Evolutionary conservation across 2,329 filamentous ascomycete species (phyloP).

Genomic region (Calonectria hawksworthii): DNA sequence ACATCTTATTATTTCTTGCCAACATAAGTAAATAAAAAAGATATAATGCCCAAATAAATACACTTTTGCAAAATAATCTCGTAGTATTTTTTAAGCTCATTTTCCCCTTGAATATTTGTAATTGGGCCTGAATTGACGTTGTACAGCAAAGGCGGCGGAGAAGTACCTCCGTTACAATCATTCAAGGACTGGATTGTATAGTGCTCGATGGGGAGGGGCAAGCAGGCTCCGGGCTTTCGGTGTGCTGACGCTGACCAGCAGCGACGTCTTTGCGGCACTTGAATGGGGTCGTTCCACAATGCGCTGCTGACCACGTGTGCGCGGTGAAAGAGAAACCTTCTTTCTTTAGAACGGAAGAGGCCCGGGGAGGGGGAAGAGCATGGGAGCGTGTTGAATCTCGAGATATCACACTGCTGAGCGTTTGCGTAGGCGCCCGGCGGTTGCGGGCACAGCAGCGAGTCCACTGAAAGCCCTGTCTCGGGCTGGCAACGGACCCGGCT

Average conservation of each 20-base stretch:
- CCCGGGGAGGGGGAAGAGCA: background rate
- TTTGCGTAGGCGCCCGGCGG: conserved; percentile 24
- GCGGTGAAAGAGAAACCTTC: background rate
- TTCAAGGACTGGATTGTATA: background rate
- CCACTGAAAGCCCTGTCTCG: background rate
- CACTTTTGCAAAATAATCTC: no score
- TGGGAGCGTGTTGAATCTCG: background rate
- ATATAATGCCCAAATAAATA: no score
- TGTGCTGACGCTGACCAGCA: conserved; percentile 21
- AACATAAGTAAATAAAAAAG: no score
- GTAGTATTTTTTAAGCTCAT: no score
- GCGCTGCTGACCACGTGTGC: conserved; percentile 15
- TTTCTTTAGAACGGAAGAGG: conserved; percentile 25
- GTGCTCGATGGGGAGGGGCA: background rate
- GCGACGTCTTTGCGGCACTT: background rate
- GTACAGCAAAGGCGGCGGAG: no score
- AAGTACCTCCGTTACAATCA: no score
- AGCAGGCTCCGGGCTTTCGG: background rate
- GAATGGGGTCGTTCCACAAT: conserved; percentile 14
- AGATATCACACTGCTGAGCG: background rate
- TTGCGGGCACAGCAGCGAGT: conserved; percentile 2
- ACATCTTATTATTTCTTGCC: no score
- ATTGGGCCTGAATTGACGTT: no score
- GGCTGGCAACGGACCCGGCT: conserved; percentile 23
- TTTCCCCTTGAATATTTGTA: no score